Conservation (phyloP, 768 basidiomycete species). For the Austroboletus eburneus region DNA sequence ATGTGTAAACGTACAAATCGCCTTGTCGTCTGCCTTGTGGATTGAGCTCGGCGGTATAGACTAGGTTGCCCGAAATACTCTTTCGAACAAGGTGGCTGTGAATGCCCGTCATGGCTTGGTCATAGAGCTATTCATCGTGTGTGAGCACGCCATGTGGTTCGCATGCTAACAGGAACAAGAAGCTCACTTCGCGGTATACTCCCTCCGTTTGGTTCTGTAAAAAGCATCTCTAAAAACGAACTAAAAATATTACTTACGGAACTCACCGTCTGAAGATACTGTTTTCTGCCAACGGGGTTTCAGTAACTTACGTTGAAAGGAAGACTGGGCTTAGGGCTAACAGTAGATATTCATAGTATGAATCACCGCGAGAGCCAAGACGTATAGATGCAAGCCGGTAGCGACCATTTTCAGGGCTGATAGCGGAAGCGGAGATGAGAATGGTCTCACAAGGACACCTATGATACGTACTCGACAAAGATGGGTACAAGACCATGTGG, state of each 20-base stretch:
- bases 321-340: conserved; percentile 31
- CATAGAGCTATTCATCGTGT: conserved; percentile 70
- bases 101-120: conserved; percentile 78
- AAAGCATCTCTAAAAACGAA: conserved; percentile 3
- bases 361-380: conserved; percentile 89
- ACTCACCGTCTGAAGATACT: conserved; percentile 32
- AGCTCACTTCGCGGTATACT: conserved; percentile 69
- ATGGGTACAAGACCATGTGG: conserved; percentile 80
- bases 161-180: background rate
- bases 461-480: conserved; percentile 63
- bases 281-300: conserved; percentile 20
- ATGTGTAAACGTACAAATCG: conserved; percentile 31
- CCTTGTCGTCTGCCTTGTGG: conserved; percentile 43
- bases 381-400: conserved; percentile 72
- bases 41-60: conserved; percentile 79
- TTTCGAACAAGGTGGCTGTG: conserved; percentile 68
- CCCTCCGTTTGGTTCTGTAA: conserved; percentile 64
- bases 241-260: background rate
- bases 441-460: background rate
- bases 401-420: conserved; percentile 46
- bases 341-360: conserved; percentile 90
- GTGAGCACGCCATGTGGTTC: background rate
- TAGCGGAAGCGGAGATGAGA: conserved; percentile 10
- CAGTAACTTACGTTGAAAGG: background rate
- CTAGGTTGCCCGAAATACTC: conserved; percentile 53